Conservation (phyloP, 805 yeast genomes). For the Kodamaea nitidulidarum region DNA sequence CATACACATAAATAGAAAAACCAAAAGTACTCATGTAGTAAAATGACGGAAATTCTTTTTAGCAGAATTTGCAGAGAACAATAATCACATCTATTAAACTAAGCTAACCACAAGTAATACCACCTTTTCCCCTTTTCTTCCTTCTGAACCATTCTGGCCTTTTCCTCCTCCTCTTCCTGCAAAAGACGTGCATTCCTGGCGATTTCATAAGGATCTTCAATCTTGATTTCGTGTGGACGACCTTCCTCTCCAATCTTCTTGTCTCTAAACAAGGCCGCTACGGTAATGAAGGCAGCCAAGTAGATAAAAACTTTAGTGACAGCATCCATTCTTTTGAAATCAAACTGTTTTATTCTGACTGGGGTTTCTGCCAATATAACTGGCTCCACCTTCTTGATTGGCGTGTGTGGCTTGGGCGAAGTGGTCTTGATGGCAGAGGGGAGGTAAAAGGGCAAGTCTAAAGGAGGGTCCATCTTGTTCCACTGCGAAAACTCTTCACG, state of each 20-base stretch:
- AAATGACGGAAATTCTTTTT: too few species aligned
- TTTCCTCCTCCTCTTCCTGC: slow-evolving; percentile 9
- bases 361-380: slow-evolving; percentile 43
- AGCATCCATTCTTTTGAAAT: slow-evolving; percentile 52
- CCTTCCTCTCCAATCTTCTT: slow-evolving; percentile 45
- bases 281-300: slow-evolving; percentile 42
- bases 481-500: slow-evolving; percentile 53
- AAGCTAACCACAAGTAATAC: slow-evolving; percentile 52
- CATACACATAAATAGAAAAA: too few species aligned
- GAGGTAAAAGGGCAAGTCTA: slow-evolving; percentile 52
- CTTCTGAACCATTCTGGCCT: slow-evolving; percentile 8
- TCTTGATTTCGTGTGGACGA: slow-evolving; percentile 35
- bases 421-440: slow-evolving; percentile 14
- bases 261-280: slow-evolving; percentile 55
- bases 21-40: too few species aligned
- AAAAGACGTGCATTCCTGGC: slow-evolving; percentile 18
- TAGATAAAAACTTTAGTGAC: slow-evolving; percentile 52
- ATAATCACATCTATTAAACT: too few species aligned
- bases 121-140: slow-evolving; percentile 31
- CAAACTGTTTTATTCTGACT: slow-evolving; percentile 43
- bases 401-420: slow-evolving; percentile 32
- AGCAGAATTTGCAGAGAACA: too few species aligned
- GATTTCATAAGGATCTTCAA: slow-evolving; percentile 36
- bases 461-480: slow-evolving; percentile 44
- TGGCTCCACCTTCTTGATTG: slow-evolving; percentile 31